A percentile compares a stretch with the other conserved stretches of the same genome.
Evolutionary conservation across 2,329 filamentous ascomycete genomes (phyloP).

Genomic region (Penicillium olsonii): DNA sequence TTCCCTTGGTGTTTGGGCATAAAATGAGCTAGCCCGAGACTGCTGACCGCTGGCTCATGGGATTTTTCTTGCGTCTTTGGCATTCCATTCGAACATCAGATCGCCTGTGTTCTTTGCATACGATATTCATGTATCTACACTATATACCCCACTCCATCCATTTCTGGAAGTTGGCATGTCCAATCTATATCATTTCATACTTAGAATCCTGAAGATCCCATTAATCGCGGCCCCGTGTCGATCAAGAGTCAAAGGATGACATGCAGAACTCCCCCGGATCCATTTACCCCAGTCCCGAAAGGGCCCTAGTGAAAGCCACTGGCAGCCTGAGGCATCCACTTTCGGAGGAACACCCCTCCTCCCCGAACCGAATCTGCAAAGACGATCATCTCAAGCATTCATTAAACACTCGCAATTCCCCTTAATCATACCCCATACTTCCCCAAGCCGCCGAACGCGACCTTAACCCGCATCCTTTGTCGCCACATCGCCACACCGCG

Average conservation of each 20-base stretch:
- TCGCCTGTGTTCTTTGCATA: constrained; percentile 15
- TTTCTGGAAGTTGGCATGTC: constrained; percentile 3
- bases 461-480: neutral
- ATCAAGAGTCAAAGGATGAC: constrained; percentile 1
- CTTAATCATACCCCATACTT: neutral
- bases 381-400: neutral
- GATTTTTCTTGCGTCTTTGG: neutral
- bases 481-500: constrained; percentile 1
- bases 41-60: neutral
- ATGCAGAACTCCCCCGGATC: neutral
- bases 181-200: neutral
- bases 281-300: neutral
- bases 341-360: constrained; percentile 8
- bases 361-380: constrained; percentile 11
- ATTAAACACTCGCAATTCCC: neutral
- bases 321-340: constrained; percentile 4
- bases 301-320: constrained; percentile 3
- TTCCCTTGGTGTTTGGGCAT: constrained; percentile 13
- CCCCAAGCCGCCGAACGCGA: neutral
- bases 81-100: neutral
- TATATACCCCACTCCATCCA: constrained; percentile 19
- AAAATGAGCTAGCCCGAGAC: constrained; percentile 8
- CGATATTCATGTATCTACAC: constrained; percentile 25
- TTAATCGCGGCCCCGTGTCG: neutral
- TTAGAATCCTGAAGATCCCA: too few species aligned